Base-by-base conservation (phyloP, 2,329 filamentous ascomycete species). In the Berkeleyomyces basicola region DNA sequence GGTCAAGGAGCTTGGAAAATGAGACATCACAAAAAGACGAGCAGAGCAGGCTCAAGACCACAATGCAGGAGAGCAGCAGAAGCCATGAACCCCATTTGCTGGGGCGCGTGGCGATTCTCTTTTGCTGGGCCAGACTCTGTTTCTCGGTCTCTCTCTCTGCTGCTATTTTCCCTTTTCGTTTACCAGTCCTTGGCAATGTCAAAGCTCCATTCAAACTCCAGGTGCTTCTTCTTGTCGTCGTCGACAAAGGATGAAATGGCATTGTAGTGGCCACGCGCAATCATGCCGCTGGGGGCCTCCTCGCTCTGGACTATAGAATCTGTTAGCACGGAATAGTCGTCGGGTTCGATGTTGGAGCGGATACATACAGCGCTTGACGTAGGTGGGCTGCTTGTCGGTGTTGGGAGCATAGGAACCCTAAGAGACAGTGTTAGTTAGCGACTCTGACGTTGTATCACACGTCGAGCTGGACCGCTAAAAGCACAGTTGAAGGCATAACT, bases 181-280 rank as follows among this genome's bases (percentile, higher is more conserved):
- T 84, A 88, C 93, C 93, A 97, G 73, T 96, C 89, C 82, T 97
- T 99, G 76, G 87, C 82, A 73, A 99, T 96, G 71, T 96, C 88
- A 71, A 99, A 97, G 66, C 86, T 84, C 93, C 93, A 99, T 70
- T 95, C 87, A 74, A 99, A 99, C 72, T 86, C 80, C 67, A 99
- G 79, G 75, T 99, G 91, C 67, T 82, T 85, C 75, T 90, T 85
- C 74, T 93, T 86, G 77, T 99, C 93, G 70, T 99, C 93, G 72
- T 99, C 93, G 66, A 96, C 82, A 73, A 99, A 99, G 74, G 84
- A 90, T 68, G 90, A 96, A 66, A 85, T 75, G 66, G 91, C 91
- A 65, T 87, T 87, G 81, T 99, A 99, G 75, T 90, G 85, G 67
- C 90, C 93, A 66, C 93, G 88, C 63, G 83, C 86, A 62, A 97